Base-by-base conservation (phyloP, 176 grass and related monocot species). In the Carex myosuroides region DNA sequence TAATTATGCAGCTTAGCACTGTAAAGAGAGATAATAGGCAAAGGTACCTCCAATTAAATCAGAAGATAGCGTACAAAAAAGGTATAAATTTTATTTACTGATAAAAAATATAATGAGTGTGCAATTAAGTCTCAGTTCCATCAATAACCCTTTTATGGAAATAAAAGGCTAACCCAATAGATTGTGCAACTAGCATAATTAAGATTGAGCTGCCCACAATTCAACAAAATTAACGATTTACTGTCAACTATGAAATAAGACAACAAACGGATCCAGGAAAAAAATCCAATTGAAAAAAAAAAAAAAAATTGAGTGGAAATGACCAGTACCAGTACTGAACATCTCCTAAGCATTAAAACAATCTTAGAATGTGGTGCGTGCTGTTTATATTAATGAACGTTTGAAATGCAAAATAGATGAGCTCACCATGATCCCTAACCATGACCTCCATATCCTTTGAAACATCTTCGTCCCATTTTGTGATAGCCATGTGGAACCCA, bases 401-500 rank as follows among this genome's bases (percentile, higher is more conserved):
- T 33, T 60, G 4, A 30, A 85, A 57, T 52, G 52, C 10, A 41
- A 46, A 66, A 44, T 53, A 16, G 53, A 68, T 86, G 44, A 24
- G 88, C 89, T 88, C 39, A 98, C 95, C 95, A 86, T 98, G 88
- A 70, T 98, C 91, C 75, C 89, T 88, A 87, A 98, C 93, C 96
- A 98, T 98, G 29, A 90, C 37, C 85, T 93, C 96, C 96, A 98
- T 95, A 83, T 98, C 96, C 80, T 85, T 92, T 12, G 96, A 90
- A 91, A 98, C 91, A 70, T 90, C 93, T 32, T 91, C 96, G 87
- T 95, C 87, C 96, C 96, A 98, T 81, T 98, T 93, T 1, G 93
- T 98, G 79, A 98, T 98, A 37, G 91, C 93, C 96, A 98, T 95
- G 81, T 98, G 96, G 76, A 98, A 98, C 57, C 96, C 96, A 90